phyloP scores from a whole-genome alignment of 2,329 filamentous ascomycete species.

The Myriosclerotinia scirpicola region DNA sequence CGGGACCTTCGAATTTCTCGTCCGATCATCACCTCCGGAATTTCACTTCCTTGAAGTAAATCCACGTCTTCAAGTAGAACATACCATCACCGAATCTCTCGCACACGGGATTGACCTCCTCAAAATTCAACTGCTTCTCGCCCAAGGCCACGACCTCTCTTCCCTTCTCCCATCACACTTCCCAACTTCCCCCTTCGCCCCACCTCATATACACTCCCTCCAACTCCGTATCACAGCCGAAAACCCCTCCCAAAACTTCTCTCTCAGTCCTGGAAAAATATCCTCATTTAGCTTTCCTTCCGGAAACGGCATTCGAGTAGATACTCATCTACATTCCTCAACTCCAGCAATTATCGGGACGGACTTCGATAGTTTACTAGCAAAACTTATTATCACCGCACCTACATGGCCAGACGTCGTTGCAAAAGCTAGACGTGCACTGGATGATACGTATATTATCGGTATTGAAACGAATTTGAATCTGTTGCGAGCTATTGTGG shows the following conservation, averaged over 20 bases:
- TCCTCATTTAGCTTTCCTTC: conserved; percentile 53
- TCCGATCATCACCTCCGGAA: conserved; percentile 49
- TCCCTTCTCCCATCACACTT: conserved; percentile 40
- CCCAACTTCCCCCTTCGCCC: conserved; percentile 40
- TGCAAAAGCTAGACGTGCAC: conserved; percentile 53
- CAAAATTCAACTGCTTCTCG: conserved; percentile 42
- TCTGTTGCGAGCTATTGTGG: conserved; percentile 54
- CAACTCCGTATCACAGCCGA: conserved; percentile 49
- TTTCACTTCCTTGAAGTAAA: conserved; percentile 44
- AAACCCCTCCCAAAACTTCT: conserved; percentile 47
- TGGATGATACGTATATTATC: conserved; percentile 54
- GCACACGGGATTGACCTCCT: conserved; percentile 38
- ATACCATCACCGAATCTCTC: conserved; percentile 44
- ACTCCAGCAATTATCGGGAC: conserved; percentile 46
- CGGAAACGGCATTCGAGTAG: conserved; percentile 54
- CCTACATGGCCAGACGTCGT: conserved; percentile 53
- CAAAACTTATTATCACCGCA: conserved; percentile 49
- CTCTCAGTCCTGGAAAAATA: conserved; percentile 61
- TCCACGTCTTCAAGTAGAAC: conserved; percentile 39
- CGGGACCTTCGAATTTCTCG: conserved; percentile 65
- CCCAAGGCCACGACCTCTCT: conserved; percentile 39
- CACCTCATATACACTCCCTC: conserved; percentile 43
- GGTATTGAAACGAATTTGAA: conserved; percentile 60
- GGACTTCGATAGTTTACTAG: conserved; percentile 50
- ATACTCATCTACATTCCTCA: conserved; percentile 45